These are phyloP conservation scores for Floccularia luteovirens DNA, from an alignment of 768 basidiomycete genomes.

Conservation along the genomic window DNA sequence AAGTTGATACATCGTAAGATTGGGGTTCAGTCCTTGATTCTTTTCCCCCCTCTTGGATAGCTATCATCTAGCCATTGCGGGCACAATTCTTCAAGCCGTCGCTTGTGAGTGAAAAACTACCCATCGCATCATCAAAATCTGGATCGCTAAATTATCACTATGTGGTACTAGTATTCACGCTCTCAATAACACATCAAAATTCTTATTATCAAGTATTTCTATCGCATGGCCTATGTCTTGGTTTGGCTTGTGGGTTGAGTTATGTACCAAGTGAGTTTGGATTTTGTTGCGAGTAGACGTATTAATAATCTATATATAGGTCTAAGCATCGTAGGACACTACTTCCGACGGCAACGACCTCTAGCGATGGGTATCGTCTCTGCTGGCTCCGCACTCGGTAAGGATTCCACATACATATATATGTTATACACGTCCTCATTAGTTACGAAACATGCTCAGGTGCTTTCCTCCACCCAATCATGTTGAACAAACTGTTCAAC, in stretches of 20 bases:
- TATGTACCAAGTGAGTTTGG: constrained; percentile 27
- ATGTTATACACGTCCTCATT: neutral
- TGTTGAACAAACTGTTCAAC: constrained; percentile 3
- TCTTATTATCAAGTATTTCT: constrained; percentile 37
- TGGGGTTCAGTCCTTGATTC: neutral
- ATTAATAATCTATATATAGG: neutral
- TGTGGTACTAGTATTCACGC: constrained; percentile 15
- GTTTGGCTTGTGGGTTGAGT: constrained; percentile 38
- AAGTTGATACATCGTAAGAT: constrained; percentile 11
- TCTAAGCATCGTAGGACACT: constrained; percentile 32
- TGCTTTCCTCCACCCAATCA: constrained; percentile 1
- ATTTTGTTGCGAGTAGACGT: neutral
- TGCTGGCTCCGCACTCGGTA: constrained; percentile 17
- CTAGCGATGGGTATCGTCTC: constrained; percentile 35
- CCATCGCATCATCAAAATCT: too few species aligned
- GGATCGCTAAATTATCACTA: neutral
- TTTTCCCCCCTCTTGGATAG: constrained; percentile 4
- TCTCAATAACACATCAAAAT: constrained; percentile 24
- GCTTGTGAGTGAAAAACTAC: too few species aligned
- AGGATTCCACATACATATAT: neutral
- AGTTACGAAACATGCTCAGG: neutral
- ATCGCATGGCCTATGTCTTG: constrained; percentile 39
- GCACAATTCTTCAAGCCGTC: constrained; percentile 8
- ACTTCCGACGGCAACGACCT: constrained; percentile 28
- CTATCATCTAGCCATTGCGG: constrained; percentile 13